A percentile compares a stretch with the other conserved stretches of the same genome.
Conservation (phyloP, 2,329 filamentous ascomycete species). For the Nothopassalora personata region DNA sequence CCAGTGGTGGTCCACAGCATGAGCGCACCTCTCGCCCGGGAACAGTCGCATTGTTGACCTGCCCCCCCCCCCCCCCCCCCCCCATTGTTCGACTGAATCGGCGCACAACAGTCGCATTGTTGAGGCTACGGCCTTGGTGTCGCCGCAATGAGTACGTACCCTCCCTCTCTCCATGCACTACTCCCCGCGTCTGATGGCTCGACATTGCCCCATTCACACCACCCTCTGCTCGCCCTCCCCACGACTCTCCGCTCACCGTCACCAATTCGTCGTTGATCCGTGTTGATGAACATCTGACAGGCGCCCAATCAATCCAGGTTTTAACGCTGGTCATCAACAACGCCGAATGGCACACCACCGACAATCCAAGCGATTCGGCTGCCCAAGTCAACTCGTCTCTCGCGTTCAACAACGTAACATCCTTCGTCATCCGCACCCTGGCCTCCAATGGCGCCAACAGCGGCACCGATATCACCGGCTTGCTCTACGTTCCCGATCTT, state of each 20-base stretch:
- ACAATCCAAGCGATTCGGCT: slow-evolving; percentile 10
- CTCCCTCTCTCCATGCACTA: slow-evolving; percentile 8
- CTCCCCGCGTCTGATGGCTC: neutral
- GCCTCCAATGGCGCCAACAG: slow-evolving; percentile 60
- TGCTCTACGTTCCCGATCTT: slow-evolving; percentile 80
- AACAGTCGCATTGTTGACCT: slow-evolving; percentile 6
- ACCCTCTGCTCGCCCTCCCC: neutral
- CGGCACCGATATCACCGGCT: slow-evolving; percentile 63
- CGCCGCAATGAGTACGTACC: slow-evolving; percentile 37
- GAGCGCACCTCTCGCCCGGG: neutral
- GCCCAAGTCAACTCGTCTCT: slow-evolving; percentile 19
- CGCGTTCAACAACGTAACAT: slow-evolving; percentile 35
- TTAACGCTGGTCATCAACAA: slow-evolving; percentile 30
- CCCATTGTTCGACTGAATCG: neutral
- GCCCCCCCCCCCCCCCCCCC: neutral
- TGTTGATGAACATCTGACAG: slow-evolving; percentile 20
- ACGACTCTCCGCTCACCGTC: neutral
- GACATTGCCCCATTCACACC: slow-evolving; percentile 1
- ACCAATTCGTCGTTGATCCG: neutral
- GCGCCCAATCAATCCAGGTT: slow-evolving; percentile 26
- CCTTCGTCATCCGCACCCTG: slow-evolving; percentile 65
- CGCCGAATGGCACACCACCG: slow-evolving; percentile 16
- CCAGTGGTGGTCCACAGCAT: neutral
- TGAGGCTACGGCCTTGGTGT: neutral
- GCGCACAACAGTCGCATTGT: no score